These are phyloP conservation scores for Avena eriantha DNA, from an alignment of 176 grass and related monocot genomes.

Conservation along the genomic window DNA sequence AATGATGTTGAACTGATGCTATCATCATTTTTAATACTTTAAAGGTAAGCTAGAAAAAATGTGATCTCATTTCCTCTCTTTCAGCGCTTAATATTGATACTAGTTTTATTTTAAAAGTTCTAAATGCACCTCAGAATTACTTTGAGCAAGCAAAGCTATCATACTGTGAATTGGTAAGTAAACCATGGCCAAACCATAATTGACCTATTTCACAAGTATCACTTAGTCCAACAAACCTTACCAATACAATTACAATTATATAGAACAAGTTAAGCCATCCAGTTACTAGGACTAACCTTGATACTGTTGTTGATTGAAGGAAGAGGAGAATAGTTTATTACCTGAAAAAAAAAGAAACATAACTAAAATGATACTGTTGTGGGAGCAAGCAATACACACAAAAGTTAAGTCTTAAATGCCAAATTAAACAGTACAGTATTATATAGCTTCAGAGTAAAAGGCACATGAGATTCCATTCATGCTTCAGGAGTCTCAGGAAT, in stretches of 20 bases:
- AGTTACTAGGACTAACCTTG: conserved; percentile 67
- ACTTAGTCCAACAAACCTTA: conserved; percentile 13
- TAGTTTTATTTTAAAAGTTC: background rate
- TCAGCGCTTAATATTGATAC: conserved; percentile 9
- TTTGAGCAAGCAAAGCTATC: conserved; percentile 4
- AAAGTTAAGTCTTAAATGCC: background rate
- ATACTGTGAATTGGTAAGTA: background rate
- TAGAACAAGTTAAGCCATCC: conserved; percentile 16
- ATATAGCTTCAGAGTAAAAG: background rate
- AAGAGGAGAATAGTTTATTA: conserved; percentile 75
- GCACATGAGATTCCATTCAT: background rate
- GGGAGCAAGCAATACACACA: background rate
- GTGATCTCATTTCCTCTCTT: background rate
- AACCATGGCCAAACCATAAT: background rate
- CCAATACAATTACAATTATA: background rate
- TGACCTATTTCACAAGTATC: conserved; percentile 1
- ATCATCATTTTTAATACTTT: background rate
- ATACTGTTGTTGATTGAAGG: conserved; percentile 98
- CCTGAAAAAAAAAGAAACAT: conserved; percentile 55
- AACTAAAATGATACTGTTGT: conserved; percentile 25
- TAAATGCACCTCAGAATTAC: background rate
- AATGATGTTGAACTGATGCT: conserved; percentile 28
- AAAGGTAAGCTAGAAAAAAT: conserved; percentile 8
- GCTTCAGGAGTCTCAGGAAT: background rate
- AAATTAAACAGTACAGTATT: background rate